These are phyloP conservation scores for Pseudomassariella vexata DNA, from an alignment of 2,329 filamentous ascomycete genomes.

Conservation along the genomic window DNA sequence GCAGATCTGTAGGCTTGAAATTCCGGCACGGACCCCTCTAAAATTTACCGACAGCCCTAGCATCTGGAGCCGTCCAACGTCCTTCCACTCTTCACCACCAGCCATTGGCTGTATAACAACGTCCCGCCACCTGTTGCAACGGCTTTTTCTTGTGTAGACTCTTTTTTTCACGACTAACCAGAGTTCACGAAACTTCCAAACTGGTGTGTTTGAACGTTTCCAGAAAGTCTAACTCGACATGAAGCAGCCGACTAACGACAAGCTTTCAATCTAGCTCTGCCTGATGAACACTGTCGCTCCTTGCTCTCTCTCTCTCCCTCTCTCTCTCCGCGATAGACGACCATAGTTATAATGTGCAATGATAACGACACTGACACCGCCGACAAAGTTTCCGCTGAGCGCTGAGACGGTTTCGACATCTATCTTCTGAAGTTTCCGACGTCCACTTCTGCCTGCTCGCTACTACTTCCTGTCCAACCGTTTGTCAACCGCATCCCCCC, in stretches of 20 bases:
- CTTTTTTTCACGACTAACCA: background rate
- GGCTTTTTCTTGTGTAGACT: background rate
- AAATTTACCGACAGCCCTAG: conserved; percentile 4
- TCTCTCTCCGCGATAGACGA: conserved; percentile 2
- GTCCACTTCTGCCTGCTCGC: conserved; percentile 2
- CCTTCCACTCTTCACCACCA: background rate
- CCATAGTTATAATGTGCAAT: conserved; percentile 13
- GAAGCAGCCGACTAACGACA: background rate
- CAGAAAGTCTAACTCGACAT: background rate
- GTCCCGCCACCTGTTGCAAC: background rate
- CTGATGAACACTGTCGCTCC: background rate
- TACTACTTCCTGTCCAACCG: background rate
- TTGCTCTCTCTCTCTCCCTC: too few relatives aligned
- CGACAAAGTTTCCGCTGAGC: background rate
- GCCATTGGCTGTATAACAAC: background rate
- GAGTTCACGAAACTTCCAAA: conserved; percentile 2
- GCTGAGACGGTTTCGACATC: background rate
- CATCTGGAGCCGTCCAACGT: conserved; percentile 3
- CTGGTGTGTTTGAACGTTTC: conserved; percentile 2
- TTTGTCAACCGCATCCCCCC: conserved; percentile 2
- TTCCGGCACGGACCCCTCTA: conserved; percentile 6
- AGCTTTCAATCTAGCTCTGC: conserved; percentile 2
- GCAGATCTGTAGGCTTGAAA: too few relatives aligned
- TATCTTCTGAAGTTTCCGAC: background rate
- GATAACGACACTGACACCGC: conserved; percentile 11